Conservation (phyloP, 2,329 filamentous ascomycete species). For the Blumeria graminis region DNA sequence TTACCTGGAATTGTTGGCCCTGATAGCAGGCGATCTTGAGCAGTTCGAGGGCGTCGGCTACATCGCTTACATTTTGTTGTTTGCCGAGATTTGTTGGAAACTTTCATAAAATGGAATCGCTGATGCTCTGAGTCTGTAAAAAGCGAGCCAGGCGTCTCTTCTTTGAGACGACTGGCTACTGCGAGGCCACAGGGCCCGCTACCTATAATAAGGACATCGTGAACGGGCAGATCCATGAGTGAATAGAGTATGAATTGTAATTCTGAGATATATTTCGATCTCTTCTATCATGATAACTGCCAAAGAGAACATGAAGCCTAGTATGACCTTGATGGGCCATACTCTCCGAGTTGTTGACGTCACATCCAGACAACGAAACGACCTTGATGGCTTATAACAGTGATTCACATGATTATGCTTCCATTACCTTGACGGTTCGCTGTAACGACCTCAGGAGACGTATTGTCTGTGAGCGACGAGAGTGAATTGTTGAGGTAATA, state of each 20-base stretch:
- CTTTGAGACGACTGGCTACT: constrained; percentile 44
- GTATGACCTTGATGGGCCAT: too few species aligned
- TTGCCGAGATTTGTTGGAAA: constrained; percentile 27
- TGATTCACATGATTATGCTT: too few species aligned
- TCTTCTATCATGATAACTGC: too few species aligned
- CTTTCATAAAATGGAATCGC: constrained; percentile 45
- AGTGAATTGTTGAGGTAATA: too few species aligned
- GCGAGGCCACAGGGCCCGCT: constrained; percentile 54
- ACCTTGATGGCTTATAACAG: too few species aligned
- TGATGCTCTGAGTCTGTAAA: constrained; percentile 69
- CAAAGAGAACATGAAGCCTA: too few species aligned
- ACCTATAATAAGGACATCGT: constrained; percentile 39
- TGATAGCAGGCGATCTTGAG: constrained; percentile 13
- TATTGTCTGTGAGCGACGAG: too few species aligned
- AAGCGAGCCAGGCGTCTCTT: constrained; percentile 50
- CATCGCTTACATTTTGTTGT: constrained; percentile 16
- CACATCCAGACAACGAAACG: too few species aligned
- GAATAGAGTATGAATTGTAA: background rate
- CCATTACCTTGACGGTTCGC: too few species aligned
- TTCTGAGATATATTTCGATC: too few species aligned
- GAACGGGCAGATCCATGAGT: constrained; percentile 14
- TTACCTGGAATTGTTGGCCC: constrained; percentile 5
- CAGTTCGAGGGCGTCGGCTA: constrained; percentile 16
- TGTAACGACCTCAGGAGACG: too few species aligned
- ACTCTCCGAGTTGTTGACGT: too few species aligned